These are phyloP conservation scores for Dalbergia cochinchinensis DNA, from an alignment of 306 rosid species.

Conservation along the genomic window DNA sequence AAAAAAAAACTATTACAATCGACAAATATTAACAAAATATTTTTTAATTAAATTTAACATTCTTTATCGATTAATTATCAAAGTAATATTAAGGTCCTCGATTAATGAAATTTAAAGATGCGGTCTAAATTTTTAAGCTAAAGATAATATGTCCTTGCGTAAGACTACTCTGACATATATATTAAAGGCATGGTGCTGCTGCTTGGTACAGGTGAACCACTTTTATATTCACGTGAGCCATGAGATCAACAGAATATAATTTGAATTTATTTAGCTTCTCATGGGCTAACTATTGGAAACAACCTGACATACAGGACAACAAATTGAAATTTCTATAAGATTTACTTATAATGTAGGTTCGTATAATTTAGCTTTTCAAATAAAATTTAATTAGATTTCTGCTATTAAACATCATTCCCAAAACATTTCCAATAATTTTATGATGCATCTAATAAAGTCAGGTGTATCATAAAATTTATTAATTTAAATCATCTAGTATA, in stretches of 20 bases:
- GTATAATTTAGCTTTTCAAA: too few relatives aligned
- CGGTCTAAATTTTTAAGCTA: neutral
- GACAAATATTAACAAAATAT: too few relatives aligned
- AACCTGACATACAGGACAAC: conserved; percentile 18
- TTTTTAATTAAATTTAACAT: neutral
- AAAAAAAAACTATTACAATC: neutral
- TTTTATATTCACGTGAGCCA: neutral
- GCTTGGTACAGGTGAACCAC: neutral
- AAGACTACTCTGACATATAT: neutral
- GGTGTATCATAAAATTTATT: too few relatives aligned
- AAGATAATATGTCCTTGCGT: neutral
- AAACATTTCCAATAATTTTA: too few relatives aligned
- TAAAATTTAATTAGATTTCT: too few relatives aligned
- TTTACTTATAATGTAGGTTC: too few relatives aligned
- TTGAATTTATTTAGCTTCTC: neutral
- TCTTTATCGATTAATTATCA: neutral
- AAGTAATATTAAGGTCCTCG: too few relatives aligned
- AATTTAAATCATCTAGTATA: too few relatives aligned
- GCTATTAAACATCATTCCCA: too few relatives aligned
- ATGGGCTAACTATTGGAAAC: neutral
- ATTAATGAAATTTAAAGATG: too few relatives aligned
- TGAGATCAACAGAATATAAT: neutral
- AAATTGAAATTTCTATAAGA: neutral
- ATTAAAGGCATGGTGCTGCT: neutral
- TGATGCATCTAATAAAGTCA: too few relatives aligned